phyloP scores from a whole-genome alignment of 345 rosid species.

The Eucalyptus pauciflora region DNA sequence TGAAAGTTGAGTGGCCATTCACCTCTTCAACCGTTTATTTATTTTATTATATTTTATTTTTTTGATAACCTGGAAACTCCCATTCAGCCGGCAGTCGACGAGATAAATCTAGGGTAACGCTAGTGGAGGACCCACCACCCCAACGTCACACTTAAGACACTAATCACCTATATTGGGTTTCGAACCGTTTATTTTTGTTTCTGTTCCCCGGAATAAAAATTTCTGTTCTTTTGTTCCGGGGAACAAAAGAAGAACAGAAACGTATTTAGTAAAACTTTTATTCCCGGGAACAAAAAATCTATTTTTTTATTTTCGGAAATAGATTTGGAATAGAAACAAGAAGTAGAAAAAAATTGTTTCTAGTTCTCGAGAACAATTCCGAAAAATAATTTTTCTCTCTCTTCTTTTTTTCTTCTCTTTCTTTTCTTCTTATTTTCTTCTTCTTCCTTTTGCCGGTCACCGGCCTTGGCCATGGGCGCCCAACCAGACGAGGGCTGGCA shows the following conservation, averaged over 20 bases:
- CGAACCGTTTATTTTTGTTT: not conserved
- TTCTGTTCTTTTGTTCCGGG: accelerated
- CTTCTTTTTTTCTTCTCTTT: accelerated
- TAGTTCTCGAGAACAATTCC: accelerated
- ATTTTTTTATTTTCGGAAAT: accelerated
- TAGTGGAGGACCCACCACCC: too few relatives aligned
- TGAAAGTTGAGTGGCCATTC: conserved; percentile 35
- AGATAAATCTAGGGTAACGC: too few relatives aligned
- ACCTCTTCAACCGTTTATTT: not conserved
- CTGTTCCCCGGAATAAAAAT: accelerated
- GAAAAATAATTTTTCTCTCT: too few relatives aligned
- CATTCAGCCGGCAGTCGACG: too few relatives aligned
- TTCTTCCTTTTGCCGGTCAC: too few relatives aligned
- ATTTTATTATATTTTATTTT: too few relatives aligned
- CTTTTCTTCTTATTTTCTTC: too few relatives aligned
- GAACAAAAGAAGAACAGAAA: accelerated
- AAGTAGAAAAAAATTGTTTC: accelerated
- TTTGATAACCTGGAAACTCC: too few relatives aligned
- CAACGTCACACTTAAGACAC: too few relatives aligned
- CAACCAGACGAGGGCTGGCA: too few relatives aligned
- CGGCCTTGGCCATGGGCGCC: too few relatives aligned
- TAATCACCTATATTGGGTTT: too few relatives aligned
- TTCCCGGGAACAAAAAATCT: accelerated
- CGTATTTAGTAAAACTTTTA: accelerated
- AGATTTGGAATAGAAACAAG: accelerated